Conservation (phyloP, 768 basidiomycete genomes). For the Boletus tomentosulus region DNA sequence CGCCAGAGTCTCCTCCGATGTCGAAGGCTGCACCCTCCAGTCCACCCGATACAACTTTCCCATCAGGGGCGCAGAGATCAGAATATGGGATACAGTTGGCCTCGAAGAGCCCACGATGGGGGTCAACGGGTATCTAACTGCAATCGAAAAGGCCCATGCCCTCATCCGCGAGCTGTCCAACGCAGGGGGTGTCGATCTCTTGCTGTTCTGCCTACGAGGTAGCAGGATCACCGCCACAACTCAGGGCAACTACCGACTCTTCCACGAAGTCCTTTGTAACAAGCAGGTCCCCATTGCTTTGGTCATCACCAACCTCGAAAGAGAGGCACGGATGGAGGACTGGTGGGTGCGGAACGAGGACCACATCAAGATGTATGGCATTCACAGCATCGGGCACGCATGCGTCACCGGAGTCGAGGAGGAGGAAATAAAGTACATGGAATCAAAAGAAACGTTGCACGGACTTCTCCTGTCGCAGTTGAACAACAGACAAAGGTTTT, state of each 20-base stretch:
- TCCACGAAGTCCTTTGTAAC: slow-evolving; percentile 37
- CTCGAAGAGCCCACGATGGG: slow-evolving; percentile 30
- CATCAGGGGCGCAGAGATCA: slow-evolving; percentile 7
- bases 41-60: slow-evolving; percentile 23
- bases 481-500: slow-evolving; percentile 14
- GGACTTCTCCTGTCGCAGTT: slow-evolving; percentile 16
- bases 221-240: slow-evolving; percentile 27
- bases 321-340: slow-evolving; percentile 31
- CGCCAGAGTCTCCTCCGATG: slow-evolving; percentile 32
- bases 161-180: slow-evolving; percentile 22
- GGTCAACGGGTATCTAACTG: slow-evolving; percentile 24
- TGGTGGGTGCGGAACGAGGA: slow-evolving; percentile 32
- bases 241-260: slow-evolving; percentile 38
- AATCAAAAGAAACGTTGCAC: slow-evolving; percentile 29
- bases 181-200: slow-evolving; percentile 30
- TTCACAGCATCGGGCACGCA: slow-evolving; percentile 32
- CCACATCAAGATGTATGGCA: slow-evolving; percentile 24
- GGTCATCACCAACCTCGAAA: slow-evolving; percentile 40
- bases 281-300: slow-evolving; percentile 37
- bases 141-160: slow-evolving; percentile 26
- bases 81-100: slow-evolving; percentile 29
- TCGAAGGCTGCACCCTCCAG: slow-evolving; percentile 32
- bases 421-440: slow-evolving; percentile 31
- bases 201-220: slow-evolving; percentile 38
- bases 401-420: slow-evolving; percentile 39